These are phyloP conservation scores for Leishmania aethiopica DNA, from an alignment of 208 protist species.

Conservation along the genomic window DNA sequence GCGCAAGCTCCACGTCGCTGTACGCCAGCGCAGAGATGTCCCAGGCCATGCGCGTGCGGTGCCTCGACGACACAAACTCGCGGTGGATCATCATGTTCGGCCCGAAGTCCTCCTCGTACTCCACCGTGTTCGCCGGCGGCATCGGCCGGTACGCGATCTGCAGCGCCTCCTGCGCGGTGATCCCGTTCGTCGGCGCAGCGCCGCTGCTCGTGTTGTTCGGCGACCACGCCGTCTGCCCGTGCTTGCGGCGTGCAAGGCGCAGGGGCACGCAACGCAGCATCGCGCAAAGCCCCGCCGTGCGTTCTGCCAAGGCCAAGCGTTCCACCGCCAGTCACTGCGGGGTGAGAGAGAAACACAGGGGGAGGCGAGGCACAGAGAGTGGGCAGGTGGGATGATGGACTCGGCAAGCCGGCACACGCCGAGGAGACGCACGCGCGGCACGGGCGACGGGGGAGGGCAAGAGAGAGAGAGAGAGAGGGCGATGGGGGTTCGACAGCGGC, in stretches of 20 bases:
- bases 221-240: slow-evolving; percentile 78
- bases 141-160: slow-evolving; percentile 87
- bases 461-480: not conserved
- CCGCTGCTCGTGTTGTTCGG: slow-evolving; percentile 66
- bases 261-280: slow-evolving; percentile 31
- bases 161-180: slow-evolving; percentile 79
- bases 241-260: slow-evolving; percentile 50
- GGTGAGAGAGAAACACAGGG: not conserved
- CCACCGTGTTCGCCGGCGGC: slow-evolving; percentile 73
- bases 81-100: slow-evolving; percentile 87
- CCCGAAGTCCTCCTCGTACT: slow-evolving; percentile 91
- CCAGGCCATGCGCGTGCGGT: slow-evolving; percentile 61
- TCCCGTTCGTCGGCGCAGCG: slow-evolving; percentile 63
- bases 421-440: not conserved
- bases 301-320: not conserved
- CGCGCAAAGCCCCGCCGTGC: not conserved
- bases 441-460: not conserved
- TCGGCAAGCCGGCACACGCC: not conserved
- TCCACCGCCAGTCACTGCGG: not conserved
- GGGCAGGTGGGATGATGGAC: not conserved
- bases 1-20: slow-evolving; percentile 72
- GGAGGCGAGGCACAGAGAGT: not conserved
- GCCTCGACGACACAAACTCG: slow-evolving; percentile 75
- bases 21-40: slow-evolving; percentile 69
- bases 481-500: not conserved